Conservation (phyloP, 164 flowering plant species). For the Annona cherimola region DNA sequence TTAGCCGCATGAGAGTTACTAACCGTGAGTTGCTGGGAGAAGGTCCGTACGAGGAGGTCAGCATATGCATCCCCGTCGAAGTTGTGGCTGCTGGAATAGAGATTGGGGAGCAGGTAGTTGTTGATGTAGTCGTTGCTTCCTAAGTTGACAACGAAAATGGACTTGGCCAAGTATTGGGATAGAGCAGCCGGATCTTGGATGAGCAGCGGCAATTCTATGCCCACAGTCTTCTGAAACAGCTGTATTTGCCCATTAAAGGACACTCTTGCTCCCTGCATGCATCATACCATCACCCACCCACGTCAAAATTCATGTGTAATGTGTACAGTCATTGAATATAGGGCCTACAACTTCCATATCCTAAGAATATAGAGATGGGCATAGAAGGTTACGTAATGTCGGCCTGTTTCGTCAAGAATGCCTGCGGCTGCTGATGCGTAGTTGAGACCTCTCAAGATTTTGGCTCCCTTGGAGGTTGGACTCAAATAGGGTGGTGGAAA, state of each 20-base stretch:
- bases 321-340: background rate
- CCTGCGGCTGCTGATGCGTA: conserved; percentile 50
- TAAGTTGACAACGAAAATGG: conserved; percentile 20
- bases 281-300: background rate
- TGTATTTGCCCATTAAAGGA: conserved; percentile 26
- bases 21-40: conserved; percentile 26
- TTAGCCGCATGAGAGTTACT: background rate
- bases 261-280: conserved; percentile 26
- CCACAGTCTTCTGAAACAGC: conserved; percentile 27
- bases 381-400: conserved; percentile 22
- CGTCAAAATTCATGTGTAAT: background rate
- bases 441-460: conserved; percentile 32
- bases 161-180: conserved; percentile 20
- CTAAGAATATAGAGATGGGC: background rate
- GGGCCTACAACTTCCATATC: background rate
- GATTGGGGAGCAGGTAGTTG: conserved; percentile 31
- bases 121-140: conserved; percentile 48
- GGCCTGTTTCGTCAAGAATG: conserved; percentile 34
- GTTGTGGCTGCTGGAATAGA: conserved; percentile 17
- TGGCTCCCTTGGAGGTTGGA: conserved; percentile 18
- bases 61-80: conserved; percentile 26
- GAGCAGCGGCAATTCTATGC: conserved; percentile 14
- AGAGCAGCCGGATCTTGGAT: conserved; percentile 14
- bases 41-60: conserved; percentile 22
- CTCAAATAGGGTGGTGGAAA: conserved; percentile 30